phyloP scores from a whole-genome alignment of 768 basidiomycete species.

The Phylloporus sp. region DNA sequence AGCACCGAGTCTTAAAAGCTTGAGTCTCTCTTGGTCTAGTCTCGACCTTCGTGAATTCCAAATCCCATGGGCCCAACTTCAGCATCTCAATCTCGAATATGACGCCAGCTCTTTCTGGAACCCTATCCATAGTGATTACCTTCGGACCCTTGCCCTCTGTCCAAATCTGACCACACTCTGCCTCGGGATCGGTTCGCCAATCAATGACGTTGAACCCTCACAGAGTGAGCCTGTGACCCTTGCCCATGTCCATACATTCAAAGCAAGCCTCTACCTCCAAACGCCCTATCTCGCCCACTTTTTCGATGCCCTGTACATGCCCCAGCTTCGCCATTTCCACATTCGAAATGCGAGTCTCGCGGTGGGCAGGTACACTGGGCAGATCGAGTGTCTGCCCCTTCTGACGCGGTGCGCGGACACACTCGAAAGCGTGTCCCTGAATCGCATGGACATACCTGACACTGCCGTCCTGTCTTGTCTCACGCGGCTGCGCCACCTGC shows the following conservation, averaged over 20 bases:
- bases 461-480: conserved; percentile 18
- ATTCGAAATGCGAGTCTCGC: conserved; percentile 29
- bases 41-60: conserved; percentile 27
- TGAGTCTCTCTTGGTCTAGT: conserved; percentile 26
- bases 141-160: conserved; percentile 21
- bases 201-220: conserved; percentile 14
- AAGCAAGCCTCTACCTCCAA: conserved; percentile 24
- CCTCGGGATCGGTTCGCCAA: conserved; percentile 23
- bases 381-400: conserved; percentile 28
- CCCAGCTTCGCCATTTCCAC: conserved; percentile 23
- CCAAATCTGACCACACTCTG: conserved; percentile 26
- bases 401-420: conserved; percentile 25
- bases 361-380: conserved; percentile 23
- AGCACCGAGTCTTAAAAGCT: conserved; percentile 26
- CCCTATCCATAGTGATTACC: conserved; percentile 27
- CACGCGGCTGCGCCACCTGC: conserved; percentile 15
- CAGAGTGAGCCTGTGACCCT: conserved; percentile 23
- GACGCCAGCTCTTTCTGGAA: conserved; percentile 29
- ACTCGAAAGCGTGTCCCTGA: conserved; percentile 25
- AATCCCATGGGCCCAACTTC: conserved; percentile 28
- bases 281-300: conserved; percentile 21
- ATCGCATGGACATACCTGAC: conserved; percentile 24
- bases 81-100: conserved; percentile 25
- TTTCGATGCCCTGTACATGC: conserved; percentile 26
- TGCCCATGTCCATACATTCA: conserved; percentile 26